Conservation (phyloP, 2,329 filamentous ascomycete species). For the Thielaviopsis musarum region DNA sequence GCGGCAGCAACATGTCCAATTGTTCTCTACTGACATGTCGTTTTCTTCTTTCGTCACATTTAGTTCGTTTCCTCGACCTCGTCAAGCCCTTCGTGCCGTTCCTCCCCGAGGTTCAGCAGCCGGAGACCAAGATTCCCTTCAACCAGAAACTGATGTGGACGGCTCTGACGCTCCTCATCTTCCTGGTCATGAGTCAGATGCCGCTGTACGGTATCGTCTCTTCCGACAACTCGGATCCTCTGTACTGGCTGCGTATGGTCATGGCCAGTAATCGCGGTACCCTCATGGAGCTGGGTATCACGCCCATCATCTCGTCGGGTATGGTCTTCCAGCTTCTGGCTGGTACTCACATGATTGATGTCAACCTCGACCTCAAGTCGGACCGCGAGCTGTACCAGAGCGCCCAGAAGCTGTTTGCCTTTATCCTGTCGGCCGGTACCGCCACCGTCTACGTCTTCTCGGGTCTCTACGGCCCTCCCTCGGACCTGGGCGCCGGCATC, state of each 20-base stretch:
- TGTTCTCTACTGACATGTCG: background rate
- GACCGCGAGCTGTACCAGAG: conserved; percentile 99
- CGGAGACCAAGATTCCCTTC: conserved; percentile 97
- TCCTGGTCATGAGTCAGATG: conserved; percentile 99
- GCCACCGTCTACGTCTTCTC: conserved; percentile 97
- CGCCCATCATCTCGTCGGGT: conserved; percentile 96
- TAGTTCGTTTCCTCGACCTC: conserved; percentile 97
- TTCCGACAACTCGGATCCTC: conserved; percentile 90
- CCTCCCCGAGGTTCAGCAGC: conserved; percentile 96
- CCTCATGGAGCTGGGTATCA: conserved; percentile 91
- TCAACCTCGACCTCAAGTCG: conserved; percentile 99
- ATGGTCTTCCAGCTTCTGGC: conserved; percentile 99
- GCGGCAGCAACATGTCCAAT: background rate
- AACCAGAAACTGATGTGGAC: conserved; percentile 98
- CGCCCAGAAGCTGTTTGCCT: conserved; percentile 95
- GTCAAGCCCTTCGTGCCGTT: conserved; percentile 99
- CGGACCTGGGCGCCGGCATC: conserved; percentile 91
- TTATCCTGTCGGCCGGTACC: conserved; percentile 93
- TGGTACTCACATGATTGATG: conserved; percentile 98
- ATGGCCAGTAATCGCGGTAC: conserved; percentile 97
- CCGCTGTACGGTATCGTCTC: conserved; percentile 98
- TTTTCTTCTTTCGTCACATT: background rate
- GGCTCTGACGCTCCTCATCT: conserved; percentile 86
- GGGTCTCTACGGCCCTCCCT: conserved; percentile 90
- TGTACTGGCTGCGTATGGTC: conserved; percentile 99